Conservation (phyloP, 129 eudicot genomes). For the Tagetes erecta region DNA sequence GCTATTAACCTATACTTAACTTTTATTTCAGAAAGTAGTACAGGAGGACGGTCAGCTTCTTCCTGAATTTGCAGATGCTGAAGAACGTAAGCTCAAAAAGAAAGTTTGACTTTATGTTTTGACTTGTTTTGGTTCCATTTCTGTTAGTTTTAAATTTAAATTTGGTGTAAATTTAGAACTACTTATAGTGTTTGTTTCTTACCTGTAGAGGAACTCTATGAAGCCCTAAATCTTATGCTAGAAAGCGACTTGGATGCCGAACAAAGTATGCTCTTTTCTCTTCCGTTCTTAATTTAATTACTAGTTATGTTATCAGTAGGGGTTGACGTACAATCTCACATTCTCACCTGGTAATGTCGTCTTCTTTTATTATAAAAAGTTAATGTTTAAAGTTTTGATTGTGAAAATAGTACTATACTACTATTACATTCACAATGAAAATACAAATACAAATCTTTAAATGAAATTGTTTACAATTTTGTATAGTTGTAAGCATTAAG, state of each 20-base stretch:
- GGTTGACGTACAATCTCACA: background rate
- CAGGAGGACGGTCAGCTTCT: conserved; percentile 80
- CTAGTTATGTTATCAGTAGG: background rate
- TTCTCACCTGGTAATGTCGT: background rate
- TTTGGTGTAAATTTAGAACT: conserved; percentile 17
- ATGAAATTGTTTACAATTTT: background rate
- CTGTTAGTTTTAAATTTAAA: conserved; percentile 9
- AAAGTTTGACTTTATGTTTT: conserved; percentile 9
- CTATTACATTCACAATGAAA: background rate
- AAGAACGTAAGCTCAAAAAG: conserved; percentile 64
- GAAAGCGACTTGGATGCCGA: conserved; percentile 82
- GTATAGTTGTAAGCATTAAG: too few species aligned
- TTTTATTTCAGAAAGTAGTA: conserved; percentile 59
- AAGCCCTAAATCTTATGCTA: conserved; percentile 74
- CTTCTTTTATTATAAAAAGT: background rate
- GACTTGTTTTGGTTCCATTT: background rate
- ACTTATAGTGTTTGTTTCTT: conserved; percentile 24
- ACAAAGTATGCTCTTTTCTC: conserved; percentile 50
- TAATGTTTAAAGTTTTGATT: background rate
- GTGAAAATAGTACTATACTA: background rate
- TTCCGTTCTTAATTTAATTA: background rate
- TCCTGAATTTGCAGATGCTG: conserved; percentile 92
- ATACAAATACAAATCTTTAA: background rate
- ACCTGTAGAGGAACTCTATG: conserved; percentile 85
- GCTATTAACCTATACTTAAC: conserved; percentile 12